phyloP scores from a whole-genome alignment of 768 basidiomycete species.

The Collybia mongolica region DNA sequence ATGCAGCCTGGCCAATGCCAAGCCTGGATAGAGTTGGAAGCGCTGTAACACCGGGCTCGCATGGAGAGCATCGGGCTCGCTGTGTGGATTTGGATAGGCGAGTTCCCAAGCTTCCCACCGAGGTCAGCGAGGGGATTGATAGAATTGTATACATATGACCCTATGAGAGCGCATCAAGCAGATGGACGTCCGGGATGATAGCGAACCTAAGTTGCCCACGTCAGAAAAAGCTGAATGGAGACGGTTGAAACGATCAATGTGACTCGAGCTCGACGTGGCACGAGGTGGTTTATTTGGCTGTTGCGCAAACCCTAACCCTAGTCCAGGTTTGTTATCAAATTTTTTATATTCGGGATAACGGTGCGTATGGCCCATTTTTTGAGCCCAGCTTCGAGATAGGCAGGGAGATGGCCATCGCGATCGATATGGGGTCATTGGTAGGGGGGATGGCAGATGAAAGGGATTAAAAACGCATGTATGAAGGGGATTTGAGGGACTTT shows the following conservation, averaged over 20 bases:
- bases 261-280: slow-evolving; percentile 26
- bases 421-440: slow-evolving; percentile 10
- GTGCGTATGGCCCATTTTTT: slow-evolving; percentile 6
- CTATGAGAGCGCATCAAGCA: slow-evolving; percentile 21
- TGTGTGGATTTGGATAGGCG: no score
- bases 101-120: no score
- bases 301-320: slow-evolving; percentile 23
- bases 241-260: slow-evolving; percentile 16
- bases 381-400: slow-evolving; percentile 9
- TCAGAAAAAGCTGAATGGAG: slow-evolving; percentile 8
- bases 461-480: slow-evolving; percentile 21
- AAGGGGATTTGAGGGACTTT: slow-evolving; percentile 15
- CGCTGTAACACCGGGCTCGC: no score
- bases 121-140: no score
- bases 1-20: no score
- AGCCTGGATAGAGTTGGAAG: no score
- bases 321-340: slow-evolving; percentile 6
- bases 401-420: slow-evolving; percentile 14
- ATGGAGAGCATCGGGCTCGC: no score
- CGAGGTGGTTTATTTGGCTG: slow-evolving; percentile 22
- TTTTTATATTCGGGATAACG: not conserved
- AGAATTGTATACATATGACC: not conserved
- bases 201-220: slow-evolving; percentile 3
- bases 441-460: slow-evolving; percentile 6
- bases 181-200: slow-evolving; percentile 1